Conservation (phyloP, 306 rosid species). For the Astragalus membranaceus region DNA sequence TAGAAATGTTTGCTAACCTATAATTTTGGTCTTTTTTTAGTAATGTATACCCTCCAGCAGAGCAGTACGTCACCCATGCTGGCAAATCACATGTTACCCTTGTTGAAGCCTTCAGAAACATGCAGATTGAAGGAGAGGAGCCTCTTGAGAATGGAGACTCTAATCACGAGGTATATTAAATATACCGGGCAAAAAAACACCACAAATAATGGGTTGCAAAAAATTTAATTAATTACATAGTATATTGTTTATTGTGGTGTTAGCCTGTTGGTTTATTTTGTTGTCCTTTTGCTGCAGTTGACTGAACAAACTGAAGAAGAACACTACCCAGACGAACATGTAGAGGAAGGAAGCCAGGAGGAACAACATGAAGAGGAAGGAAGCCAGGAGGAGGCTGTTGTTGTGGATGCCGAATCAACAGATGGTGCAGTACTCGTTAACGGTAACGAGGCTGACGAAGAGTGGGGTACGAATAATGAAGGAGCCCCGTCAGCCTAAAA, state of each 20-base stretch:
- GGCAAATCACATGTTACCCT: constrained; percentile 63
- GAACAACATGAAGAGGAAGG: constrained; percentile 53
- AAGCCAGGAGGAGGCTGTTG: constrained; percentile 94
- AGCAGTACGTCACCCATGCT: constrained; percentile 54
- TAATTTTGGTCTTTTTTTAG: constrained; percentile 31
- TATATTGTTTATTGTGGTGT: constrained; percentile 12
- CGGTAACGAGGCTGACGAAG: constrained; percentile 94
- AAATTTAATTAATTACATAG: neutral
- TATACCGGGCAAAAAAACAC: neutral
- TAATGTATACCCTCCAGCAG: constrained; percentile 70
- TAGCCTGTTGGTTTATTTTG: constrained; percentile 9
- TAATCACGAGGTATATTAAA: constrained; percentile 53
- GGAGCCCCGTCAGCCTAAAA: constrained; percentile 98
- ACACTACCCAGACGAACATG: constrained; percentile 44
- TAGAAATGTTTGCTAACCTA: constrained; percentile 16
- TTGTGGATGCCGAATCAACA: constrained; percentile 92
- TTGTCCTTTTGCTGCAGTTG: constrained; percentile 24
- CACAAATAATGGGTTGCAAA: neutral
- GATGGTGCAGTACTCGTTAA: constrained; percentile 92
- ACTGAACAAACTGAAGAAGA: constrained; percentile 39
- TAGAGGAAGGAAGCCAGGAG: constrained; percentile 87
- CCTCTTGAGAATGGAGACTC: constrained; percentile 79
- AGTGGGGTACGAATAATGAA: constrained; percentile 99
- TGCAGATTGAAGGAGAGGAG: constrained; percentile 70
- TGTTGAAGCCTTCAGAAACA: constrained; percentile 74